Conservation (phyloP, 495 filamentous ascomycete species). For the Trichoderma gamsii region DNA sequence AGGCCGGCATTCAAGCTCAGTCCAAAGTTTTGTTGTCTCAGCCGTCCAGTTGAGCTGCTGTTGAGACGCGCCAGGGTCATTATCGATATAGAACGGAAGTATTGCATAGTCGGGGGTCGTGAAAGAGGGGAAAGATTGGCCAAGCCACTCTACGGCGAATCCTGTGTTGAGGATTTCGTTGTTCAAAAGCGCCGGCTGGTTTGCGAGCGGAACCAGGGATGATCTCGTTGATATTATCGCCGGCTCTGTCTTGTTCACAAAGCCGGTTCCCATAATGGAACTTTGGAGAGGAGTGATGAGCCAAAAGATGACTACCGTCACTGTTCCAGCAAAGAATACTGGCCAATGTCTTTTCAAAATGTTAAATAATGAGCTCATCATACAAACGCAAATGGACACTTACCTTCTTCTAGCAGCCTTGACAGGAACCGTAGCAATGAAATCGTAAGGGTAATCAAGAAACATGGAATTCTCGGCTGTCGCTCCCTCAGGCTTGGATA, state of each 20-base stretch:
- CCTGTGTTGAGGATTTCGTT: constrained; percentile 30
- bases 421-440: constrained; percentile 42
- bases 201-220: constrained; percentile 21
- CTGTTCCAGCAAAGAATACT: constrained; percentile 34
- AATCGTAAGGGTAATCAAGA: constrained; percentile 45
- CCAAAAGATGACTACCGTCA: constrained; percentile 40
- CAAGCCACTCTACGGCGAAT: constrained; percentile 33
- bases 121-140: constrained; percentile 33
- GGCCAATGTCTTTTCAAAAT: constrained; percentile 33
- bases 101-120: constrained; percentile 32
- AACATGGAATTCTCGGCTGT: constrained; percentile 34
- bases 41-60: constrained; percentile 27
- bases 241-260: constrained; percentile 15
- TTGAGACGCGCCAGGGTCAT: too few species aligned
- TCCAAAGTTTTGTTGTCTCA: constrained; percentile 27
- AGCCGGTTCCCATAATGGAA: constrained; percentile 31
- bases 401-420: constrained; percentile 33
- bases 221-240: constrained; percentile 20
- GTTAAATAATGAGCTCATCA: constrained; percentile 12
- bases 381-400: background rate
- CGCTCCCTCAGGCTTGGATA: constrained; percentile 37
- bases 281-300: constrained; percentile 38
- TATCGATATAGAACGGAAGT: constrained; percentile 30
- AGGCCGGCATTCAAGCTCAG: constrained; percentile 32
- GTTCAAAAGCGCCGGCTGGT: constrained; percentile 25